Base-by-base conservation (phyloP, 495 filamentous ascomycete species). In the Recurvomyces mirabilis region DNA sequence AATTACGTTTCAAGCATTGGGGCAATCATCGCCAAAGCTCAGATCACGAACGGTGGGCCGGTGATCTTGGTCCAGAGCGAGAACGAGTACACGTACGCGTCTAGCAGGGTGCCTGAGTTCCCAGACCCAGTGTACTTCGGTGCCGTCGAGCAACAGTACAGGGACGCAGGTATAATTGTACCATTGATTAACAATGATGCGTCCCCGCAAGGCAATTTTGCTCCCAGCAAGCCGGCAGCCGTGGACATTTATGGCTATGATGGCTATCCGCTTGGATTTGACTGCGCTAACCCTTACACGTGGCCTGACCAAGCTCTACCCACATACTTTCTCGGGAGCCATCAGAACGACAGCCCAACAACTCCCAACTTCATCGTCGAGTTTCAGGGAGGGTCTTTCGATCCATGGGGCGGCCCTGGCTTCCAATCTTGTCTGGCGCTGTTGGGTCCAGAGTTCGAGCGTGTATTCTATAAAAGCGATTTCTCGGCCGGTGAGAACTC, bases 191-290 rank as follows among this genome's bases (percentile, higher is more conserved):
- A 61, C 60, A 91, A 91, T 46, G 84, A 91, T 63, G 80, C 75
- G 4, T 60, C 46, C 35, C 52, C 68, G 7, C 47, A 56, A 5
- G 83, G 80, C 2, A 63, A 78, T 50, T 76, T 81, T 51, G 74
- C 70, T n/a, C 80, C 82, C 12, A 79, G 77, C 13, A 2, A 39
- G 15, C 35, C 35, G 1, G 80, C 79, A 0, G 71, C 72, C 32
- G 78, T 82, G 11, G 80, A 88, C 58, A 85, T 89, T 26, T 89
- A 89, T 51, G 81, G 83, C 1, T 75, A 83, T 54, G 82, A 87
- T 55, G 64, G 62, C 11, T 87, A 87, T 56, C 84, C 83, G 15
- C 43, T 63, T 42, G 67, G 55, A 62, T 85, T 49, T 68, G 46
- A 63, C 39, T 60, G 62, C 38, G 65, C 63, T 11, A 64, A 68